Evolutionary conservation across 208 protist species (phyloP), one percentile per base, ranked within the genome.

Genomic region (Naegleria fowleri): DNA sequence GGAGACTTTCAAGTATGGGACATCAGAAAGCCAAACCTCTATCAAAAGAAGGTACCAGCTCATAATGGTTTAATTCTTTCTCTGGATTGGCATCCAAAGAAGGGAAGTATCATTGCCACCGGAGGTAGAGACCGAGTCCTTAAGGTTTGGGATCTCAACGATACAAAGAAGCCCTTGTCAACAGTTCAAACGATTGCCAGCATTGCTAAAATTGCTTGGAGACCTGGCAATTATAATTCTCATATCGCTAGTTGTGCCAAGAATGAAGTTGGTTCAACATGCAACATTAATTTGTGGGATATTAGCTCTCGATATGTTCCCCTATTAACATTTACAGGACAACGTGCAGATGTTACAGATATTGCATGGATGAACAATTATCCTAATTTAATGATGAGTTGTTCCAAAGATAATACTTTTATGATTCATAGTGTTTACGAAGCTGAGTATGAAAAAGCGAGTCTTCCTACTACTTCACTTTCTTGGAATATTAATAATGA

Each of bases 51-150:
- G 11, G 5, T 67, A 7, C 86, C 41, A 40, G 38, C 84, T 55
- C 86, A 89, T 9, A 89, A 89, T 67, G 86, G 86, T 41, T 29
- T 89, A 22, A 67, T 89, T 43, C 9, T 67, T 9, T 48, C 86
- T n/a, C 0, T 89, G 29, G 86, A 89, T 89, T 89, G 86, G 86
- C 86, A 89, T 89, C 86, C 86, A 38, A 67, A 29, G 36, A 41
- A 38, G 33, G 33, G 41, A 11, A 67, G 33, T 39, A 16, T 41
- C 5, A 67, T 89, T 67, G 86, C 86, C 22, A 89, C 48, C 1
- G 86, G 86, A 22, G 86, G 86, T 40, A 52, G 86, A 67, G 86
- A 89, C 40, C 0, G 41, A 22, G 13, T 58, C 0, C 36, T 89
- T 67, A 55, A 41, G 33, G 33, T 89, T 41, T 89, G 86, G 86